Evolutionary conservation across 345 rosid species (phyloP), one percentile per base, ranked within the genome.

Genomic region (Excoecaria agallocha): DNA sequence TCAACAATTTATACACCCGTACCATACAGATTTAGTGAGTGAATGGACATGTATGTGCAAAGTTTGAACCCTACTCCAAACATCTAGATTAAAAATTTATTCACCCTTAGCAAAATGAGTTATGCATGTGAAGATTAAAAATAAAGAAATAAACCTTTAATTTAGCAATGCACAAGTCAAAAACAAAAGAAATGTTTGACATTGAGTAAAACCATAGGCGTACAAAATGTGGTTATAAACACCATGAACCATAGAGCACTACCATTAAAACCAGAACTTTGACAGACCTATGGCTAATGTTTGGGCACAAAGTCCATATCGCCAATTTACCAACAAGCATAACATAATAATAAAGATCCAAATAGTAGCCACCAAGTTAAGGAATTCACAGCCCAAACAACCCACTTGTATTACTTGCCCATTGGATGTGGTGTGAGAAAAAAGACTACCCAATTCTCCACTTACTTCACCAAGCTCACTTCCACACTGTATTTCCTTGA

Each of bases 391-490:
- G 22, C 71, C 64, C 46, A 57, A 48, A 45, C 46, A 43, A 50
- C 60, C 54, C 74, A 61, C 61, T 71, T 70, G 38, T 52, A 68
- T 62, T 19, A 54, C 65, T 30, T 25, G 20, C 20, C 20, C 61
- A 77, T 71, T 65, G 75, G 76, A 71, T 54, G 63, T 51, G 43
- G 30, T 35, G 9, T 15, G 35, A 37, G 45, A 20, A 57, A 38
- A 30, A 61, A 65, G 17, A 66, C 16, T 22, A 22, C 55, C 43
- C 58, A 49, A 37, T 16, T 74, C 30, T 39, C 69, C 71, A 74
- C 73, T 65, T 13, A 74, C 78, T 68, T 39, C 19, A 58, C 12
- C 76, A 51, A 78, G 73, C 79, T 70, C 74, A 76, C 77, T 76
- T 38, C 46, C 45, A 55, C 71, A 46, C 66, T 39, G 54, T n/a